Conservation (phyloP, 768 basidiomycete species). For the Auricularia heimuer region DNA sequence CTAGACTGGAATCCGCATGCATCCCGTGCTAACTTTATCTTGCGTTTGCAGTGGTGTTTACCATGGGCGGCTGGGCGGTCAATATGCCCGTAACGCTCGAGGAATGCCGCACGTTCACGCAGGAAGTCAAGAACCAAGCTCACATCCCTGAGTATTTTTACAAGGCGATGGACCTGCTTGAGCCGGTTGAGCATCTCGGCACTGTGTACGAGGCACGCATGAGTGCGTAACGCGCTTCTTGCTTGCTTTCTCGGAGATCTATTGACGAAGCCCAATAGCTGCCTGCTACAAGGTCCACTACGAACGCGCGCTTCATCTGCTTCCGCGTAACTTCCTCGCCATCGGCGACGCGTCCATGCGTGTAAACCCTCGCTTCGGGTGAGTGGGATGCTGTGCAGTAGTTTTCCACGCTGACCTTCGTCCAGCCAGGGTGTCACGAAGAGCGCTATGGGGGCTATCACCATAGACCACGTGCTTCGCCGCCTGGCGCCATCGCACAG, state of each 20-base stretch:
- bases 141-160: slow-evolving; percentile 11
- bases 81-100: slow-evolving; percentile 21
- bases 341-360: slow-evolving; percentile 26
- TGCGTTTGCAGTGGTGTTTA: slow-evolving; percentile 2
- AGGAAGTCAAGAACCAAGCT: slow-evolving; percentile 3
- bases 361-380: slow-evolving; percentile 17
- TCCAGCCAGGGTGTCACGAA: slow-evolving; percentile 16
- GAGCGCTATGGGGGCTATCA: slow-evolving; percentile 13
- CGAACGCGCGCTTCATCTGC: slow-evolving; percentile 13
- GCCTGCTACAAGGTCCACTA: slow-evolving; percentile 17
- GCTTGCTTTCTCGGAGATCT: slow-evolving; percentile 5
- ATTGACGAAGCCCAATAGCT: slow-evolving; percentile 12
- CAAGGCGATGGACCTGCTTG: not conserved
- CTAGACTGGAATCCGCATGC: not conserved
- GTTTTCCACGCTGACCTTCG: not conserved
- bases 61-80: slow-evolving; percentile 20
- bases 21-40: not conserved
- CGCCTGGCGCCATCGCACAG: not conserved
- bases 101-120: slow-evolving; percentile 9
- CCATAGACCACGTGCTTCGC: slow-evolving; percentile 12
- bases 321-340: slow-evolving; percentile 26
- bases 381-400: not conserved
- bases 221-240: slow-evolving; percentile 12
- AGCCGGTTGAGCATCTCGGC: slow-evolving; percentile 10
- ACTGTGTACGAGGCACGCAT: not conserved